Conservation (phyloP, 768 basidiomycete genomes). For the Trametes cinnabarina region DNA sequence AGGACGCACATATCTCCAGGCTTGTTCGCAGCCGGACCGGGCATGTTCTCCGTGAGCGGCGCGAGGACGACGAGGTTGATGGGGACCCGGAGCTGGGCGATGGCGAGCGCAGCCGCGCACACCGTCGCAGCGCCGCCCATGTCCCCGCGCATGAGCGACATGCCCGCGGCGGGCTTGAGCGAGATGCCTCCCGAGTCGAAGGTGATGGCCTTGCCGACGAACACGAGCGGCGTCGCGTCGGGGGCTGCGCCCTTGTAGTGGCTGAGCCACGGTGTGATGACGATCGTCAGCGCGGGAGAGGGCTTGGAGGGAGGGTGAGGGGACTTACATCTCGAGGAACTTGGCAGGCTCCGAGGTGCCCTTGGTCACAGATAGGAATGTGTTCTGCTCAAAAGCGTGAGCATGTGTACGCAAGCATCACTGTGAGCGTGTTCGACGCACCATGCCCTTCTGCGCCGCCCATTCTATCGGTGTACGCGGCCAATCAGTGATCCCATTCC, state of each 20-base stretch:
- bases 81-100: slow-evolving; percentile 82
- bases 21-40: slow-evolving; percentile 62
- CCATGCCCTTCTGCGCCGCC: slow-evolving; percentile 86
- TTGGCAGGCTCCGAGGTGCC: slow-evolving; percentile 83
- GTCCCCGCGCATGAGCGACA: slow-evolving; percentile 85
- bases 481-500: neutral
- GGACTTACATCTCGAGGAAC: slow-evolving; percentile 74
- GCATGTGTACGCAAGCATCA: neutral
- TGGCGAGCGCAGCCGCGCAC: slow-evolving; percentile 67
- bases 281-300: no score
- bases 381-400: slow-evolving; percentile 33
- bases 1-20: slow-evolving; percentile 76
- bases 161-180: slow-evolving; percentile 70
- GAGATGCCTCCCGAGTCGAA: slow-evolving; percentile 90
- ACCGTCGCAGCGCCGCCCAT: slow-evolving; percentile 90
- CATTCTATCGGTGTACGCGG: slow-evolving; percentile 46
- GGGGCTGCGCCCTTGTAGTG: slow-evolving; percentile 77
- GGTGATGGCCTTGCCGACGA: slow-evolving; percentile 88
- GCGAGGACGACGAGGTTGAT: slow-evolving; percentile 73
- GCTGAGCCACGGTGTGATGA: slow-evolving; percentile 35
- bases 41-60: slow-evolving; percentile 85
- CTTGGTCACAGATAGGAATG: slow-evolving; percentile 84
- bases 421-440: slow-evolving; percentile 24
- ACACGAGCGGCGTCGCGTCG: slow-evolving; percentile 59
- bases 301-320: neutral